These are phyloP conservation scores for Alternaria ethzedia DNA, from an alignment of 2,329 filamentous ascomycete genomes.

Conservation along the genomic window DNA sequence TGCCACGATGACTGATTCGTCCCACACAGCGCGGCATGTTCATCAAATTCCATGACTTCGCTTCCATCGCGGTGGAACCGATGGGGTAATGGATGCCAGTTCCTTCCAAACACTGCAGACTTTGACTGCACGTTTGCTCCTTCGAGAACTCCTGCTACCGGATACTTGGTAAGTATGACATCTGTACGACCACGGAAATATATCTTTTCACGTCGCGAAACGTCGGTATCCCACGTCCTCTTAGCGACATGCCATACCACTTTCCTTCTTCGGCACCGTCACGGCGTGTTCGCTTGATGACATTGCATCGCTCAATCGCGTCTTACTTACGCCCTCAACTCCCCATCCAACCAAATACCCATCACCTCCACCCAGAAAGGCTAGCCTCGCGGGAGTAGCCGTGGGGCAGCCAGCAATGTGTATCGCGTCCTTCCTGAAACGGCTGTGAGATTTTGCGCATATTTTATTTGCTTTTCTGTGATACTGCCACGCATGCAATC, in stretches of 20 bases:
- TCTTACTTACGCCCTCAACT: background rate
- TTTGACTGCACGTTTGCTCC: background rate
- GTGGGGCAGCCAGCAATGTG: conserved; percentile 15
- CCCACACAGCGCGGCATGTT: conserved; percentile 34
- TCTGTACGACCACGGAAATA: background rate
- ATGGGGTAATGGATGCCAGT: conserved; percentile 10
- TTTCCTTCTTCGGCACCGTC: background rate
- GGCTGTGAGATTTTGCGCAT: background rate
- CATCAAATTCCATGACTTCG: conserved; percentile 11
- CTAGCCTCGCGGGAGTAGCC: conserved; percentile 33
- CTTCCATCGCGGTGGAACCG: conserved; percentile 17
- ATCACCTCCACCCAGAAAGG: conserved; percentile 6
- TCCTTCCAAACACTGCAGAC: background rate
- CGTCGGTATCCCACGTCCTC: background rate
- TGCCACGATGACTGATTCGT: conserved; percentile 18
- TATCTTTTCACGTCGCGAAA: background rate
- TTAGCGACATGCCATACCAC: background rate
- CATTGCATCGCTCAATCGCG: background rate
- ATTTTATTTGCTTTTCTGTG: background rate
- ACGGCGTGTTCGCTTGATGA: background rate
- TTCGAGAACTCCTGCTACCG: background rate
- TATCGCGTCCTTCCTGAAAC: conserved; percentile 18
- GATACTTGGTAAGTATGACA: background rate
- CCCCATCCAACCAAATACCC: background rate
- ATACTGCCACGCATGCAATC: background rate